phyloP scores from a whole-genome alignment of 2,329 filamentous ascomycete species.

The Acarospora socialis region DNA sequence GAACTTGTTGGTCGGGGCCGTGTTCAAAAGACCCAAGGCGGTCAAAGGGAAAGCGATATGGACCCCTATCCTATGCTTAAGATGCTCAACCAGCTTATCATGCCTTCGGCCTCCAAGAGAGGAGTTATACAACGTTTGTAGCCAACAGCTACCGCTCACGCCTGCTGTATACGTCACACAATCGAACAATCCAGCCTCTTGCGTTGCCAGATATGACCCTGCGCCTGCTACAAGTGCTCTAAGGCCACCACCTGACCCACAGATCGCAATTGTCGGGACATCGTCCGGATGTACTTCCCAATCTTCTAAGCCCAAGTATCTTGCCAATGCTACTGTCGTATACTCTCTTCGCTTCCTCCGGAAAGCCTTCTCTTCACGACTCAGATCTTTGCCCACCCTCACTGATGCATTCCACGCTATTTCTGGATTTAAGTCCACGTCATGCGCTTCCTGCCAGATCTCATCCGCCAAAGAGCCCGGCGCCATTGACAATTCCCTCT shows the following conservation, averaged over 20 bases:
- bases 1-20: slow-evolving; percentile 84
- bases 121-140: slow-evolving; percentile 76
- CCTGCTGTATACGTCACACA: slow-evolving; percentile 91
- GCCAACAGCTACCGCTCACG: slow-evolving; percentile 92
- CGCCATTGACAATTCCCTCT: slow-evolving; percentile 73
- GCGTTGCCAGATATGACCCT: slow-evolving; percentile 69
- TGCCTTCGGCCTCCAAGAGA: slow-evolving; percentile 58
- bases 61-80: slow-evolving; percentile 70
- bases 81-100: slow-evolving; percentile 59
- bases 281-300: slow-evolving; percentile 81
- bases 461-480: slow-evolving; percentile 81
- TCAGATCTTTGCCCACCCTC: slow-evolving; percentile 66
- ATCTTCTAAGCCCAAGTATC: slow-evolving; percentile 65
- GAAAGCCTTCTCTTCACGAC: slow-evolving; percentile 68
- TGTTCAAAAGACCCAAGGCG: slow-evolving; percentile 66
- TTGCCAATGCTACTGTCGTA: slow-evolving; percentile 59
- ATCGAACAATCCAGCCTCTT: slow-evolving; percentile 81
- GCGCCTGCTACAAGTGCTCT: slow-evolving; percentile 81
- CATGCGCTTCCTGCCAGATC: slow-evolving; percentile 83
- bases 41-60: slow-evolving; percentile 89
- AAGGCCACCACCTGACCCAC: slow-evolving; percentile 82
- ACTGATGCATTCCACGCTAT: slow-evolving; percentile 71
- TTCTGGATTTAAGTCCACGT: slow-evolving; percentile 72
- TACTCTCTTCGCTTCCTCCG: slow-evolving; percentile 52
- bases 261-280: slow-evolving; percentile 84